Percentiles rank a stretch among this genome's conserved stretches.
These are phyloP conservation scores for Aciculosporium take DNA, from an alignment of 2,329 filamentous ascomycete genomes.

Conservation along the genomic window DNA sequence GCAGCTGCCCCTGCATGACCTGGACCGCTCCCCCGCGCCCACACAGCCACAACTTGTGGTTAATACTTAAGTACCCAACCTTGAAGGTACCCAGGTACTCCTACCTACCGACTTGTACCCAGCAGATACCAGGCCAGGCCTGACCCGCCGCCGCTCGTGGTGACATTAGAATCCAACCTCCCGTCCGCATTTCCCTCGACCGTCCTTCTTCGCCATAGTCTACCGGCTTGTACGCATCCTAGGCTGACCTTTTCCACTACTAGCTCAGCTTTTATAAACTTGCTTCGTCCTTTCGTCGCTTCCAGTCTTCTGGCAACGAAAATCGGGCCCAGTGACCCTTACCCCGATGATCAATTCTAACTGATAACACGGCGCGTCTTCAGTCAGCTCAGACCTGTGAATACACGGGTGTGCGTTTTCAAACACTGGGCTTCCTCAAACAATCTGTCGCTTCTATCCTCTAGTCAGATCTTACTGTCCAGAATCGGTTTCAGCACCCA, in stretches of 20 bases:
- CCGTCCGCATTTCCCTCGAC: background rate
- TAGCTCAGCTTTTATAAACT: too few relatives aligned
- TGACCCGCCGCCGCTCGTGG: background rate
- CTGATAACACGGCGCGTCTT: background rate
- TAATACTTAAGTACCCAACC: too few relatives aligned
- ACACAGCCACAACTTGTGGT: too few relatives aligned
- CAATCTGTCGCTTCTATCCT: background rate
- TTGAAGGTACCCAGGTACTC: too few relatives aligned
- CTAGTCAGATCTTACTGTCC: background rate
- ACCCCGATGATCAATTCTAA: background rate
- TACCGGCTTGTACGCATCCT: background rate
- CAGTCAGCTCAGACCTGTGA: background rate
- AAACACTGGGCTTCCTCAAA: background rate
- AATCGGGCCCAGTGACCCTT: background rate
- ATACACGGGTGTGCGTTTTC: background rate
- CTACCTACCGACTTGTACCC: too few relatives aligned
- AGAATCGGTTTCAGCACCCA: background rate
- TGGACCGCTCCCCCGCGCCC: too few relatives aligned
- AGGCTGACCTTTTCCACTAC: background rate
- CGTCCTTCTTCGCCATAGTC: background rate
- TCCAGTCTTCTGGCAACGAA: background rate
- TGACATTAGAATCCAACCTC: constrained; percentile 1
- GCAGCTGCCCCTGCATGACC: too few relatives aligned
- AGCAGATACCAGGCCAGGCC: too few relatives aligned
- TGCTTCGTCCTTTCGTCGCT: background rate